Percentiles rank a stretch among this genome's conserved stretches.
phyloP scores from a whole-genome alignment of 768 basidiomycete genomes.

The Lactarius psammicola region DNA sequence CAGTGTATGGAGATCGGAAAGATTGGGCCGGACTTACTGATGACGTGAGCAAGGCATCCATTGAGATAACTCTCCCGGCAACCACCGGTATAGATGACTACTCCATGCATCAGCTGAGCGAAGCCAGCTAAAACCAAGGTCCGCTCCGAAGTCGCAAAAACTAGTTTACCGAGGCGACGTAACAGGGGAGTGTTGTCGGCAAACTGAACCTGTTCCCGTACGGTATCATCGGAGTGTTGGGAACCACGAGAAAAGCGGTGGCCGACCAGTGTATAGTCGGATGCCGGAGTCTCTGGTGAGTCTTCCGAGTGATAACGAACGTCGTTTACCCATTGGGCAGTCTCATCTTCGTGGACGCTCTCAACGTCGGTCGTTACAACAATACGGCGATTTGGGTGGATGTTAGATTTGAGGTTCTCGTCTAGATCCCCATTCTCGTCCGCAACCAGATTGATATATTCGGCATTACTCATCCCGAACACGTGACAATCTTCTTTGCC shows the following conservation, averaged over 20 bases:
- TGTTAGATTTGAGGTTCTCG: constrained; percentile 42
- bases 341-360: constrained; percentile 37
- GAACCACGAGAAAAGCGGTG: constrained; percentile 41
- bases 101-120: constrained; percentile 61
- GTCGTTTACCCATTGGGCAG: constrained; percentile 55
- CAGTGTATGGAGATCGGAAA: constrained; percentile 8
- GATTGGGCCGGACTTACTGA: constrained; percentile 55
- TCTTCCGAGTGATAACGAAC: constrained; percentile 42
- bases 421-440: constrained; percentile 59
- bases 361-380: constrained; percentile 17
- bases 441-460: constrained; percentile 58
- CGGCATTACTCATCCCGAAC: constrained; percentile 34
- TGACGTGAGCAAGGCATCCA: constrained; percentile 84
- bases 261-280: constrained; percentile 55
- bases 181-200: constrained; percentile 33
- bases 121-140: constrained; percentile 70
- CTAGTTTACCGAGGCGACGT: constrained; percentile 44
- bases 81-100: constrained; percentile 82
- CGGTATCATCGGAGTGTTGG: constrained; percentile 57
- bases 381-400: constrained; percentile 10
- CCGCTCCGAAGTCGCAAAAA: constrained; percentile 59
- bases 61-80: constrained; percentile 79
- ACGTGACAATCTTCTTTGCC: constrained; percentile 40
- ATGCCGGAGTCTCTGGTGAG: constrained; percentile 47
- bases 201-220: constrained; percentile 40